phyloP scores from a whole-genome alignment of 2,329 filamentous ascomycete genomes.

The Pyrenophora graminea region DNA sequence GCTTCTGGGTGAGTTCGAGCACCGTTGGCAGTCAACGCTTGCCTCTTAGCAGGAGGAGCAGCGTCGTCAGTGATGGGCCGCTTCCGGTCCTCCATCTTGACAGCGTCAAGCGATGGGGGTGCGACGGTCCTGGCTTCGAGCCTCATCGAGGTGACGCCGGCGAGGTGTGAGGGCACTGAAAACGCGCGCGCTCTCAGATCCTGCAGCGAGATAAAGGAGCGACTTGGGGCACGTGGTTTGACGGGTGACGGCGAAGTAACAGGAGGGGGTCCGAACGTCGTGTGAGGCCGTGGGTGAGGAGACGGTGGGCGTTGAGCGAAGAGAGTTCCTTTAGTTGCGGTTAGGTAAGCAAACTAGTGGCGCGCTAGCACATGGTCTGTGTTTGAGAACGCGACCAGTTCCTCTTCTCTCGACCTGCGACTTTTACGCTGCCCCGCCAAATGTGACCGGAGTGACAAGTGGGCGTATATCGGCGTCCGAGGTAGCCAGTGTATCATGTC shows the following conservation, averaged over 20 bases:
- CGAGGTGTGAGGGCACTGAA: constrained; percentile 23
- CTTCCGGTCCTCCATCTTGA: constrained; percentile 99
- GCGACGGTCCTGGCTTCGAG: constrained; percentile 73
- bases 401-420: background rate
- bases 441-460: background rate
- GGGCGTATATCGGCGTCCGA: background rate
- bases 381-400: constrained; percentile 9
- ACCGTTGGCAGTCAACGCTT: constrained; percentile 76
- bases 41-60: constrained; percentile 87
- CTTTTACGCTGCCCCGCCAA: background rate
- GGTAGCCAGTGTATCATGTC: constrained; percentile 27
- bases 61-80: constrained; percentile 86
- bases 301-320: constrained; percentile 21
- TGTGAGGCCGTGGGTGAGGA: constrained; percentile 31
- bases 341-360: constrained; percentile 9
- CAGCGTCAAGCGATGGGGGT: constrained; percentile 76
- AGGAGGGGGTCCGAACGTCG: constrained; percentile 25
- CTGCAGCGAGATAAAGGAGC: constrained; percentile 18
- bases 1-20: constrained; percentile 66
- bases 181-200: constrained; percentile 27
- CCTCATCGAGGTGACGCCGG: constrained; percentile 73
- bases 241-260: constrained; percentile 18
- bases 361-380: constrained; percentile 14
- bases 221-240: constrained; percentile 32
- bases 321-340: constrained; percentile 22